phyloP scores from a whole-genome alignment of 2,329 filamentous ascomycete species.

The Calonectria crousiana region DNA sequence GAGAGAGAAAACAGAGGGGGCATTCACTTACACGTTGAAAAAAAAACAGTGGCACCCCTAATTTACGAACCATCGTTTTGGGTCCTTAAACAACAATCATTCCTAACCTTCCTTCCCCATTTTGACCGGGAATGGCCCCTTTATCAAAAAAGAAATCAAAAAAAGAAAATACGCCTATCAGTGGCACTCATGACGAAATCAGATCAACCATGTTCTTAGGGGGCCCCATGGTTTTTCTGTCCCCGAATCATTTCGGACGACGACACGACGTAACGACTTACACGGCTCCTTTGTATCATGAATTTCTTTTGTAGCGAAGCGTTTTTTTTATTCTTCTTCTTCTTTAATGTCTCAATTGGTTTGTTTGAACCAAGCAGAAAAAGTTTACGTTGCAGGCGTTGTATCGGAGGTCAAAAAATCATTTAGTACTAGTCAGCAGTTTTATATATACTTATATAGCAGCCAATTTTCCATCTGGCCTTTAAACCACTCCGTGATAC shows the following conservation, averaged over 20 bases:
- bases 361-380: not conserved
- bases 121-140: not conserved
- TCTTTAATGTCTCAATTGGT: not conserved
- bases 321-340: not conserved
- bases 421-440: not conserved
- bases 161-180: not conserved
- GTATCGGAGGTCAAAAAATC: not conserved
- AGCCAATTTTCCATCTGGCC: not conserved
- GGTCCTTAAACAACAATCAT: too few species aligned
- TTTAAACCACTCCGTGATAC: not conserved
- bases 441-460: not conserved
- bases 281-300: not conserved
- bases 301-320: not conserved
- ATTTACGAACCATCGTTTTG: too few species aligned
- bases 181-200: not conserved
- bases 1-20: too few species aligned
- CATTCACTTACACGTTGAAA: not conserved
- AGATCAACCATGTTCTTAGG: not conserved
- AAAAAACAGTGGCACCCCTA: not conserved
- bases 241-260: not conserved
- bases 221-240: not conserved
- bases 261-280: not conserved
- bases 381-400: not conserved
- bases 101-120: too few species aligned
- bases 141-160: not conserved